Percentiles rank a stretch among this genome's conserved stretches.
Evolutionary conservation across 306 rosid genomes (phyloP).

Genomic region (Echinosophora koreensis): DNA sequence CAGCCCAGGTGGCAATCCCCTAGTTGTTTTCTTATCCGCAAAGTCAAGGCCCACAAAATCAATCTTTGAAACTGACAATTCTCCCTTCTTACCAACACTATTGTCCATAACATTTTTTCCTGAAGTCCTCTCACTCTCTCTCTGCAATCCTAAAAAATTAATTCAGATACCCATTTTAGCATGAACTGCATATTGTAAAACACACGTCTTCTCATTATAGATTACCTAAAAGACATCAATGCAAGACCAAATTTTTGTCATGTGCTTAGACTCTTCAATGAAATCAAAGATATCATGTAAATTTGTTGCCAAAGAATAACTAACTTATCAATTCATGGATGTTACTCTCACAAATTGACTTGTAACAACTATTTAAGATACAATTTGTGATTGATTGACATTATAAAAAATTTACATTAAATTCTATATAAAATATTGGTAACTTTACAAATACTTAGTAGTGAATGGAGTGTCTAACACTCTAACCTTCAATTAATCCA

Average conservation of each 20-base stretch:
- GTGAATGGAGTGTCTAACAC: no score
- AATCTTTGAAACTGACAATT: conserved; percentile 71
- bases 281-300: neutral
- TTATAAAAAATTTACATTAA: no score
- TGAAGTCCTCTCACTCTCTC: conserved; percentile 38
- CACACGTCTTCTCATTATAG: neutral
- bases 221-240: neutral
- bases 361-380: no score
- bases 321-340: neutral
- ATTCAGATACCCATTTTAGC: conserved; percentile 48
- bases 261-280: neutral
- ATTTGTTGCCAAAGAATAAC: conserved; percentile 1
- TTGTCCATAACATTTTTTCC: conserved; percentile 42
- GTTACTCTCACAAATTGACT: no score
- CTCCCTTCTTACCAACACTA: conserved; percentile 59
- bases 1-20: conserved; percentile 82
- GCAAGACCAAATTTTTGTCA: conserved; percentile 17
- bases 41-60: conserved; percentile 88
- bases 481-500: no score
- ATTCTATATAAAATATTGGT: no score
- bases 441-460: no score
- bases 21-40: conserved; percentile 76
- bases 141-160: conserved; percentile 56
- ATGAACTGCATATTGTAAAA: conserved; percentile 19
- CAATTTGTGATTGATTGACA: no score